Percentiles rank a stretch among this genome's conserved stretches.
These are phyloP conservation scores for Brassica rapa DNA, from an alignment of 345 rosid genomes.

Conservation along the genomic window DNA sequence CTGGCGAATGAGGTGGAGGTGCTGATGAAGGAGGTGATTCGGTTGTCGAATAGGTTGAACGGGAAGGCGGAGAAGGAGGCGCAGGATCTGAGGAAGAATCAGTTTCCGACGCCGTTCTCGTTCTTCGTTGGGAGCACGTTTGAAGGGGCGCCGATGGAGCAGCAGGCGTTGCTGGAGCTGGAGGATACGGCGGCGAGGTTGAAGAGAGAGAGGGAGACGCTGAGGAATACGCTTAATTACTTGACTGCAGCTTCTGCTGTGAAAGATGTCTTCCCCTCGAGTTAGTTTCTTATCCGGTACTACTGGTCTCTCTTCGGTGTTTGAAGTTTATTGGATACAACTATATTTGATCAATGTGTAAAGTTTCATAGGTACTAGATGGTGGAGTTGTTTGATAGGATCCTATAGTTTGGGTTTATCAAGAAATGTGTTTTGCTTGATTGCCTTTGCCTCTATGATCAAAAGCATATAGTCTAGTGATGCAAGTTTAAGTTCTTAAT, in stretches of 20 bases:
- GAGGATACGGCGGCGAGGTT: slow-evolving; percentile 88
- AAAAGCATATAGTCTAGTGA: slow-evolving; percentile 17
- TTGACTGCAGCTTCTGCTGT: slow-evolving; percentile 93
- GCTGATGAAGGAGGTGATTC: slow-evolving; percentile 86
- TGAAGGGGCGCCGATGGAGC: slow-evolving; percentile 91
- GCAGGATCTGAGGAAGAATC: slow-evolving; percentile 73
- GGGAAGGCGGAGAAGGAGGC: slow-evolving; percentile 83
- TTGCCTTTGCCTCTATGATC: slow-evolving; percentile 15
- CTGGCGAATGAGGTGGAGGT: slow-evolving; percentile 74
- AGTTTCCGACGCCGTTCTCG: slow-evolving; percentile 92
- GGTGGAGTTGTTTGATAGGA: slow-evolving; percentile 28
- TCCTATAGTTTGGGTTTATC: slow-evolving; percentile 13
- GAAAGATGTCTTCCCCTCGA: slow-evolving; percentile 86
- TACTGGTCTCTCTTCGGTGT: background rate
- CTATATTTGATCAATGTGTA: slow-evolving; percentile 21
- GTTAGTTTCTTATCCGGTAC: slow-evolving; percentile 15
- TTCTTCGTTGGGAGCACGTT: slow-evolving; percentile 92
- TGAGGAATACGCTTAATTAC: slow-evolving; percentile 90
- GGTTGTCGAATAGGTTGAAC: slow-evolving; percentile 77
- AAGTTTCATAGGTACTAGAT: slow-evolving; percentile 32
- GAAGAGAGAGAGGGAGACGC: slow-evolving; percentile 90
- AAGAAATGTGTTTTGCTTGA: background rate
- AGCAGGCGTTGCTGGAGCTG: slow-evolving; percentile 88
- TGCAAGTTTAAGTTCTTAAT: slow-evolving; percentile 16
- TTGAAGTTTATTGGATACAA: slow-evolving; percentile 17